Conservation (phyloP, 139 green algal genomes). For the Micractinium sp. region DNA sequence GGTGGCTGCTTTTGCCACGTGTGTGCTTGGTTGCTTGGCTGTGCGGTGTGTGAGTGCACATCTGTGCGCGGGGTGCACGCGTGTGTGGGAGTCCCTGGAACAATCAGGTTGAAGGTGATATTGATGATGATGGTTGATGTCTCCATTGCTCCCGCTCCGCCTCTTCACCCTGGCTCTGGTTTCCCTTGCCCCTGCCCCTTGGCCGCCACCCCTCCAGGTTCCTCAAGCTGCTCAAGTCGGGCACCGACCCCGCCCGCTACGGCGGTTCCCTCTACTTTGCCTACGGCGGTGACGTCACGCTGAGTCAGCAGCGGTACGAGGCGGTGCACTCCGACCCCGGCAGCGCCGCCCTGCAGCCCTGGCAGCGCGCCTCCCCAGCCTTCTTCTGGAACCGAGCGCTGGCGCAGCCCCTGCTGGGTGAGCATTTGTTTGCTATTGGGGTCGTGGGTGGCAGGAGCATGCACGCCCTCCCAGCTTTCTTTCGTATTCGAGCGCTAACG, state of each 20-base stretch:
- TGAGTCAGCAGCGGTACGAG: constrained; percentile 71
- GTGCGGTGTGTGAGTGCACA: not conserved
- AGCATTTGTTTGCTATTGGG: not conserved
- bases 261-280: constrained; percentile 82
- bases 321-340: constrained; percentile 21
- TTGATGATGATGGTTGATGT: no score
- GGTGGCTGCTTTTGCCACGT: not conserved
- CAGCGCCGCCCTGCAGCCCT: constrained; percentile 11
- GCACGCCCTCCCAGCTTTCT: constrained; percentile 69
- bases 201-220: constrained; percentile 35
- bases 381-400: constrained; percentile 85
- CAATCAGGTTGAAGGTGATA: no score
- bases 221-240: constrained; percentile 57
- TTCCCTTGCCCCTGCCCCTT: no score
- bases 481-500: constrained; percentile 76
- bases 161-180: no score
- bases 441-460: no score
- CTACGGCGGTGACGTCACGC: constrained; percentile 75
- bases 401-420: constrained; percentile 64
- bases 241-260: constrained; percentile 62
- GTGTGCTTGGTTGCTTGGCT: not conserved
- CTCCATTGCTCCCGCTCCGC: no score
- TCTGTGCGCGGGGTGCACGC: no score
- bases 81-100: no score
- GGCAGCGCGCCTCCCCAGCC: constrained; percentile 55